phyloP scores from a whole-genome alignment of 305 asterid genomes.

The Fraxinus latifolia region DNA sequence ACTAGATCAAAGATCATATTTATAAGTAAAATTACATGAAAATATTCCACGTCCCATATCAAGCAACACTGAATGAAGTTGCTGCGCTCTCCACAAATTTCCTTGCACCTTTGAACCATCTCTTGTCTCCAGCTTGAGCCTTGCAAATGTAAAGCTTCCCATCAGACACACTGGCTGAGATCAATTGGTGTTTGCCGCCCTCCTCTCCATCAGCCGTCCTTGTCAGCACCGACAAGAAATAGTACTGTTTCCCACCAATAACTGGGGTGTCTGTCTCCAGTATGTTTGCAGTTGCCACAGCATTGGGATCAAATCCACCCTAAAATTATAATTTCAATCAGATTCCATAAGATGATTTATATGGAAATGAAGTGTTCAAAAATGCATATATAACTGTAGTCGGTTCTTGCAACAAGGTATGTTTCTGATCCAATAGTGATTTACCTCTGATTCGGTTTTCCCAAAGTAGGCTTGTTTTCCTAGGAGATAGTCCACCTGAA shows the following conservation, averaged over 20 bases:
- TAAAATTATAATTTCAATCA: constrained; percentile 21
- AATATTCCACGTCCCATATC: background rate
- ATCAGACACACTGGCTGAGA: constrained; percentile 61
- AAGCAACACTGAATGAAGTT: constrained; percentile 71
- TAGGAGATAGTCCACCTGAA: constrained; percentile 81
- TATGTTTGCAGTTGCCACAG: constrained; percentile 82
- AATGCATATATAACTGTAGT: background rate
- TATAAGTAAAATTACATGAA: background rate
- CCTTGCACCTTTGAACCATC: constrained; percentile 95
- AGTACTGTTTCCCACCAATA: constrained; percentile 52
- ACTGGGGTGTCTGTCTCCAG: constrained; percentile 62
- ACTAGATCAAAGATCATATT: background rate
- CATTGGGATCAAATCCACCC: constrained; percentile 90
- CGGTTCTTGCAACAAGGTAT: background rate
- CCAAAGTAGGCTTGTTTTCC: constrained; percentile 85
- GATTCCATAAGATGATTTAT: background rate
- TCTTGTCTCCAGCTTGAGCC: constrained; percentile 98
- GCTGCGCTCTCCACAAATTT: constrained; percentile 79
- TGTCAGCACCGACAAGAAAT: constrained; percentile 60
- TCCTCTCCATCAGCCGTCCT: constrained; percentile 95
- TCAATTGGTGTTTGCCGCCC: constrained; percentile 94
- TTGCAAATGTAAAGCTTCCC: constrained; percentile 95
- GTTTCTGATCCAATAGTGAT: background rate
- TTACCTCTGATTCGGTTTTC: constrained; percentile 90
- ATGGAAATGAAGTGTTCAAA: background rate